These are phyloP conservation scores for Moringa oleifera DNA, from an alignment of 345 rosid genomes.

Conservation along the genomic window DNA sequence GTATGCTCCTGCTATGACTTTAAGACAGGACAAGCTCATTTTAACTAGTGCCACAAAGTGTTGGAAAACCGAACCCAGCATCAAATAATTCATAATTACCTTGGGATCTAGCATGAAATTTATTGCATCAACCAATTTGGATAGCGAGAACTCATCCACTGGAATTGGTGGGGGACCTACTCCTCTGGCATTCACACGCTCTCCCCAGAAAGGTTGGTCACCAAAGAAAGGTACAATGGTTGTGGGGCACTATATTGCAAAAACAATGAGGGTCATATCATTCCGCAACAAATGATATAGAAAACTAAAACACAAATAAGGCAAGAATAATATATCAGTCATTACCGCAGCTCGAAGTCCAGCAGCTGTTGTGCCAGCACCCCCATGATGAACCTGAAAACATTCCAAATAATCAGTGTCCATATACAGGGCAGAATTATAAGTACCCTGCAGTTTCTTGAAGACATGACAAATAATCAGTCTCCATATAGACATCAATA, in stretches of 20 bases:
- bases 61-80: neutral
- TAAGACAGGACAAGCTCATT: too few relatives aligned
- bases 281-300: too few relatives aligned
- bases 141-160: slow-evolving; percentile 78
- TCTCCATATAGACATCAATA: too few relatives aligned
- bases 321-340: neutral
- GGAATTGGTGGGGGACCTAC: slow-evolving; percentile 94
- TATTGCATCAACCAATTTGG: slow-evolving; percentile 72
- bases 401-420: neutral
- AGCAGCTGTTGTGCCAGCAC: slow-evolving; percentile 99
- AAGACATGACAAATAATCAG: too few relatives aligned
- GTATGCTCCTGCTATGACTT: too few relatives aligned
- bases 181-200: slow-evolving; percentile 77
- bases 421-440: too few relatives aligned
- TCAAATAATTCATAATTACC: slow-evolving; percentile 29
- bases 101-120: slow-evolving; percentile 57
- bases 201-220: slow-evolving; percentile 99
- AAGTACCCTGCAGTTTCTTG: too few relatives aligned
- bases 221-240: slow-evolving; percentile 95
- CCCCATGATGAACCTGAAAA: slow-evolving; percentile 97
- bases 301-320: slow-evolving; percentile 1
- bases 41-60: neutral
- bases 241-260: slow-evolving; percentile 75
- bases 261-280: neutral
- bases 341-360: slow-evolving; percentile 93